Base-by-base conservation (phyloP, 305 asterid genomes). In the Euphrasia arctica region DNA sequence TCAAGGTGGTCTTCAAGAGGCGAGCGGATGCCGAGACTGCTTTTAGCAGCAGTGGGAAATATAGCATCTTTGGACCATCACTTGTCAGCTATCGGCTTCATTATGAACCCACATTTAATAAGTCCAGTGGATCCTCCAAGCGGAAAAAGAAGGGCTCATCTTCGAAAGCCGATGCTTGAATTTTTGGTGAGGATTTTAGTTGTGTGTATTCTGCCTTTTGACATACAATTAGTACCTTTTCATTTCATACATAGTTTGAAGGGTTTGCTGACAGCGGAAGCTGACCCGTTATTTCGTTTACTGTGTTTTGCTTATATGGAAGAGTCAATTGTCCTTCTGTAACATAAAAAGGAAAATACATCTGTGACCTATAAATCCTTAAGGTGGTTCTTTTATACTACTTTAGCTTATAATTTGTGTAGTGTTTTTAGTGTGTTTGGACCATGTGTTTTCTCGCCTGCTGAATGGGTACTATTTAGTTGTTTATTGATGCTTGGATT, bases 1-100 rank as follows among this genome's bases (percentile, higher is more conserved):
- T 72, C 4, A 84, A 70, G 72, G 83, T 90, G 62, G 73, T 84
- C 28, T 90, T 87, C 75, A 80, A 73, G 82, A 81, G 74, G 65
- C 68, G 74, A 0, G 70, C 67, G 0, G 89, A 90, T 64, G 97
- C 95, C 28, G 95, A 85, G 41, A 72, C 79, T 69, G 96, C 96
- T 63, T 90, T 82, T 65, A 85, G 91, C 82, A 77, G 83, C 48
- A 62, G 88, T 0, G 92, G 92, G 64, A 85, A 88, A 66, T 87
- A 73, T 31, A 78, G 84, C 60, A 76, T 77, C 31, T 88, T 88
- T 65, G 96, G 97, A 34, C 83, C 82, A 9, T 71, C 95, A 1
- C 97, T 90, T n/a, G 50, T 79, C 65, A 83, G 97, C 67, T 85
- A 87, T 70, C 76, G 79, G 63, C 92, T 90, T 27, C 51, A 75